Conservation (phyloP, 257 asterid species). For the Mitragyna speciosa region DNA sequence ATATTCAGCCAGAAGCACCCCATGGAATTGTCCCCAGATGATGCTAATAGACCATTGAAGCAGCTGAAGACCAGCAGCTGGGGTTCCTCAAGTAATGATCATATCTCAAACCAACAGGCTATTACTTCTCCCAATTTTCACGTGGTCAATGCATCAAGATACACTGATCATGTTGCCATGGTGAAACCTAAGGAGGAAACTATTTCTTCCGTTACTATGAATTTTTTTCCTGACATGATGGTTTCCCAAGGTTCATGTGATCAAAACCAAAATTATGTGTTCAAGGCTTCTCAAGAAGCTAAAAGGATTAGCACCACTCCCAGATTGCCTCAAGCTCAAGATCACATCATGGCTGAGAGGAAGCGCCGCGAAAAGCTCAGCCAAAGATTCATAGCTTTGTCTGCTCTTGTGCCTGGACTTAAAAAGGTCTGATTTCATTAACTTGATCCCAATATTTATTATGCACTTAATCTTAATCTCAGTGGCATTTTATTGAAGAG, state of each 20-base stretch:
- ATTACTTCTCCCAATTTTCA: conserved; percentile 24
- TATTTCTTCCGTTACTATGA: conserved; percentile 29
- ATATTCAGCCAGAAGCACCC: conserved; percentile 37
- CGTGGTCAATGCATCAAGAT: conserved; percentile 23
- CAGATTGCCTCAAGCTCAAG: conserved; percentile 56
- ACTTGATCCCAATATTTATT: not conserved
- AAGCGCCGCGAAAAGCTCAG: conserved; percentile 77
- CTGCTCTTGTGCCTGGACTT: conserved; percentile 83
- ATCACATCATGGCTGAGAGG: conserved; percentile 84
- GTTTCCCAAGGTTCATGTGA: conserved; percentile 28
- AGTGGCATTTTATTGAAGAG: not conserved
- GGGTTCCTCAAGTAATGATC: conserved; percentile 21
- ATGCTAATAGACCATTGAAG: conserved; percentile 42
- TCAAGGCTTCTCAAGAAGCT: conserved; percentile 45
- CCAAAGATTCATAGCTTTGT: conserved; percentile 75
- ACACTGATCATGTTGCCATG: conserved; percentile 18
- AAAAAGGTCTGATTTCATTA: conserved; percentile 52
- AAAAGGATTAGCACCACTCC: conserved; percentile 37
- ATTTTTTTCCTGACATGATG: conserved; percentile 32
- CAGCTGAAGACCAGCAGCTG: conserved; percentile 42
- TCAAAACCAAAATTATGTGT: conserved; percentile 31
- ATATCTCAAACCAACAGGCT: conserved; percentile 18
- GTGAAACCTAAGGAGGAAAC: conserved; percentile 58
- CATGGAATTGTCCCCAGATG: conserved; percentile 26
- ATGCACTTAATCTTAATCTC: not conserved